phyloP scores from a whole-genome alignment of 345 rosid genomes.

The Cardiospermum halicacabum region DNA sequence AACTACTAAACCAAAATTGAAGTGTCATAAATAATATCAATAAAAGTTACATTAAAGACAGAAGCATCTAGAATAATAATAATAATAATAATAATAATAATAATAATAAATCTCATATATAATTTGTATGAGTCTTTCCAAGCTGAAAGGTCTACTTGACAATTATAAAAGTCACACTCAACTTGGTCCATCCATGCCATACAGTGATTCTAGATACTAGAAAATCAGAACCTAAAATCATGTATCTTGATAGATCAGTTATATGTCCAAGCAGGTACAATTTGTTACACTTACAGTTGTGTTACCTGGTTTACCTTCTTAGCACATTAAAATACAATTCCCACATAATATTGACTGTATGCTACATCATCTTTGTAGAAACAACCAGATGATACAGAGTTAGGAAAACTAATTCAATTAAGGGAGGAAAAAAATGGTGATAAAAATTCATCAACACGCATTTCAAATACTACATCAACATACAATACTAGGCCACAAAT shows the following conservation, averaged over 20 bases:
- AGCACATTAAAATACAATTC: background rate
- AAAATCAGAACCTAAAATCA: background rate
- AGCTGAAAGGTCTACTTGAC: background rate
- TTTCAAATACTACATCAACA: background rate
- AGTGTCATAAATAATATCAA: background rate
- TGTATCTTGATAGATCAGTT: background rate
- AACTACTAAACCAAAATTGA: background rate
- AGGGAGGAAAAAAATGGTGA: background rate
- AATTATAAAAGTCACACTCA: too few species aligned
- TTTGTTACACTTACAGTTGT: background rate
- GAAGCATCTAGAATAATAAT: background rate
- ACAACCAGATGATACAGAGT: background rate
- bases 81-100: too few species aligned
- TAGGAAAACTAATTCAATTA: background rate
- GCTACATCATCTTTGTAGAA: background rate
- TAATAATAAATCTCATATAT: background rate
- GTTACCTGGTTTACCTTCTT: background rate
- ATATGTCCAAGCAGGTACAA: background rate
- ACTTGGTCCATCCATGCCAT: background rate
- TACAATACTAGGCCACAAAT: background rate
- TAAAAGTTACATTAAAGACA: background rate
- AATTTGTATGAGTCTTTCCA: background rate
- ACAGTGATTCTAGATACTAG: background rate
- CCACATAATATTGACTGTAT: background rate
- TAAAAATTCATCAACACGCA: background rate